phyloP scores from a whole-genome alignment of 176 grass and related monocot genomes.

The Calamus simplicifolius region DNA sequence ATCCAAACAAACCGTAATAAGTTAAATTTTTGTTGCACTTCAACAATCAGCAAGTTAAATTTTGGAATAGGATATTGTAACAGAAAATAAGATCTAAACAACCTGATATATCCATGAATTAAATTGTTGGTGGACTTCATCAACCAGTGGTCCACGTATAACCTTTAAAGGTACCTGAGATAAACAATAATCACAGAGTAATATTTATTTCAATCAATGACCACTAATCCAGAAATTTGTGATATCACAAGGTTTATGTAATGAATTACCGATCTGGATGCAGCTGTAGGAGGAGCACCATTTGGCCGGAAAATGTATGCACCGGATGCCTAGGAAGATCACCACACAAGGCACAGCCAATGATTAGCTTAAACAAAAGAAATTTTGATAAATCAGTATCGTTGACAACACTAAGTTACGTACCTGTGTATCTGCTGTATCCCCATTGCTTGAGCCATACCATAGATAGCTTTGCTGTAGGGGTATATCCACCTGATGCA shows the following conservation, averaged over 20 bases:
- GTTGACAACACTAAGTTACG: neutral
- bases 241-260: no score
- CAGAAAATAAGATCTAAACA: conserved; percentile 1
- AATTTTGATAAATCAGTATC: no score
- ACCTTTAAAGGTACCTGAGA: conserved; percentile 54
- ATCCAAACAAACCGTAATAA: neutral
- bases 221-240: no score
- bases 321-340: conserved; percentile 60
- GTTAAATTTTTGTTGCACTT: neutral
- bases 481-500: conserved; percentile 64
- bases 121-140: conserved; percentile 86
- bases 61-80: neutral
- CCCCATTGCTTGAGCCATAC: conserved; percentile 64
- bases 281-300: conserved; percentile 41
- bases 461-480: conserved; percentile 78
- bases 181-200: no score
- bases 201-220: no score
- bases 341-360: neutral
- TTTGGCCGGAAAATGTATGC: conserved; percentile 88
- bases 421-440: conserved; percentile 73
- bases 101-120: conserved; percentile 95
- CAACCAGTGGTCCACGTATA: conserved; percentile 56
- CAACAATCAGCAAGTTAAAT: neutral
- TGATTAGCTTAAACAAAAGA: no score
- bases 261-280: conserved; percentile 57